Evolutionary conservation across 371 early-diverging fungal species (phyloP), one percentile per base, ranked within the genome.

Genomic region (Mortierella sp.): DNA sequence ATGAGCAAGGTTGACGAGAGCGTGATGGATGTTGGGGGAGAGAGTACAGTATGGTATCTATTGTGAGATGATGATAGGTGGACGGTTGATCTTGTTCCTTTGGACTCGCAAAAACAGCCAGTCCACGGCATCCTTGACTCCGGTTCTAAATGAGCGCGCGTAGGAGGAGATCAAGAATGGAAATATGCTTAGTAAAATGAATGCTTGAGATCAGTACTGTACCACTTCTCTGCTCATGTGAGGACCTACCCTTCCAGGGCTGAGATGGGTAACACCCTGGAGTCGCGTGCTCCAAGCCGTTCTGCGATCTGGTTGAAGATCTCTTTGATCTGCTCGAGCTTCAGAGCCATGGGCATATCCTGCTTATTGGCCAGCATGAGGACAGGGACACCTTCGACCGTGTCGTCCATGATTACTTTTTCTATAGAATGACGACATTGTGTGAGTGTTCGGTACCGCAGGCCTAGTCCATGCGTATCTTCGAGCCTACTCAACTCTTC

Each of bases 321-420:
- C 63, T 97, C 96, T 73, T 97, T 96, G 64, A 96, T 88, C 48
- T 93, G 87, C 31, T 94, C 94, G n/a, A 96, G 85, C 23, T 83
- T 80, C 54, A 93, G 66, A 0, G 95, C 90, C 7, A 87, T 85
- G n/a, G 81, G 72, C 27, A 86, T 68, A 79, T 98, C 98, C 78
- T 94, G 93, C 68, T 98, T 98, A 81, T 96, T 98, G 8, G 96
- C 96, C 64, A 97, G 74, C 88, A 98, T 94, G 47, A 97, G 76
- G 8, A 98, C 82, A 6, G 98, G 98, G 8, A 98, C 89, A 0
- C 95, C 94, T 61, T 93, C 94, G 8, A 93, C 86, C 18, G 81
- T 83, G 58, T 93, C 90, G 46, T 87, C 90, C 52, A 85, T 82
- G 45, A 96, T 88, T 45, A 97, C 86, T 39, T 78, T 82, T 71